Base-by-base conservation (phyloP, 345 rosid species). In the Angophora floribunda region DNA sequence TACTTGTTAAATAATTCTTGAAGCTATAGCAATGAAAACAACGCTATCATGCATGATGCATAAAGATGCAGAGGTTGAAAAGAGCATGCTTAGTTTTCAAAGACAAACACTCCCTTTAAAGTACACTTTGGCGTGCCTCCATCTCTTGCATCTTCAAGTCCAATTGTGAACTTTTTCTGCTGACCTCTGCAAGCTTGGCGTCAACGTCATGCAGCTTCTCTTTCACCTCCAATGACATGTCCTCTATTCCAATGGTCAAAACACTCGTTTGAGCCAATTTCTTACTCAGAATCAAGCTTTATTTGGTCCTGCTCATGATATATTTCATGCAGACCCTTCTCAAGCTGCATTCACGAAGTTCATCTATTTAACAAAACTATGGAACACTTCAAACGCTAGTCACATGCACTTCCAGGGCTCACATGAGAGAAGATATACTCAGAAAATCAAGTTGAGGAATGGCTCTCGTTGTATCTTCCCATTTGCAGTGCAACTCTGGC, bases 181-280 rank as follows among this genome's bases (percentile, higher is more conserved):
- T 92, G 75, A 94, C 90, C 90, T 94, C 96, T 49, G 93, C 91
- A 88, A 96, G 97, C 93, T 95, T 95, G 79, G 92, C 93, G 85
- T 92, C 96, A 88, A 95, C 95, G 87, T 86, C 87, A n/a, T 36
- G 89, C 85, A 94, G 79, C 92, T 93, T 94, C 88, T 86, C 91
- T 88, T 96, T 95, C 87, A 93, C 96, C 88, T 92, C 97, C 78
- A 92, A 47, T 86, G 96, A 90, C 85, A 90, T 95, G 85, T 92
- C 94, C 87, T 95, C 92, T 59, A 93, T 90, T 86, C 95, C 95
- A 89, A 65, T 89, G 90, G 94, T 93, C 88, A 97, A 91, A 88
- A 92, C 91, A 88, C 92, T 91, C 32, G 96, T 97, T 90, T 95
- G 94, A 88, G 94, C 89, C 92, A 95, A 85, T 87, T 91, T 95